A percentile compares a stretch with the other conserved stretches of the same genome.
Conservation (phyloP, 169 alveolate genomes). For the Eimeria necatrix region DNA sequence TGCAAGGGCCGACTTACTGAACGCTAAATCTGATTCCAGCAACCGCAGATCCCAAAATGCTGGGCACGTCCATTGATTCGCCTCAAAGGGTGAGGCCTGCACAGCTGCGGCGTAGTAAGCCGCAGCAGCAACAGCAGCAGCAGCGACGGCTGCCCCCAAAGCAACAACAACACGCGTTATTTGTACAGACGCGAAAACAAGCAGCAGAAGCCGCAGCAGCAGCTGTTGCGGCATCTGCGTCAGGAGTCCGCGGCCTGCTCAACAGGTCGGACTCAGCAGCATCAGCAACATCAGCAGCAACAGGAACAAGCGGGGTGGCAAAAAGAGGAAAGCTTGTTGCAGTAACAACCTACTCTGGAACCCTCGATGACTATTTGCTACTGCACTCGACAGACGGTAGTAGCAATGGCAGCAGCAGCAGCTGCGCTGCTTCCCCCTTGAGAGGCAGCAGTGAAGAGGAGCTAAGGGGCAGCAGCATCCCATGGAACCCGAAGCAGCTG, state of each 20-base stretch:
- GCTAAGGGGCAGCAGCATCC: constrained; percentile 28
- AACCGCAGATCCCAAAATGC: neutral
- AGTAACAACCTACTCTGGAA: constrained; percentile 26
- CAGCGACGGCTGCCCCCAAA: neutral
- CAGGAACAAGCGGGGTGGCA: neutral
- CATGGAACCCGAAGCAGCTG: neutral
- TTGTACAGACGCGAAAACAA: constrained; percentile 4
- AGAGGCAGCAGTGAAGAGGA: constrained; percentile 61
- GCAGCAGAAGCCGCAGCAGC: constrained; percentile 7
- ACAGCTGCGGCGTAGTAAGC: neutral
- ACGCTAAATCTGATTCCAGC: neutral
- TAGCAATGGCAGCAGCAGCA: constrained; percentile 29
- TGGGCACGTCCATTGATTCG: neutral
- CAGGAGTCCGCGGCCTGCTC: neutral
- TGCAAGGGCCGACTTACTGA: neutral
- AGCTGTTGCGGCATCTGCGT: neutral
- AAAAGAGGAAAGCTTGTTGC: constrained; percentile 39
- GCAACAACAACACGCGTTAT: constrained; percentile 25
- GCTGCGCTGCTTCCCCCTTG: constrained; percentile 3
- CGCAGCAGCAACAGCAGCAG: constrained; percentile 34
- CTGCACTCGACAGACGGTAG: constrained; percentile 52
- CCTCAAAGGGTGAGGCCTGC: constrained; percentile 58
- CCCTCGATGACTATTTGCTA: constrained; percentile 18
- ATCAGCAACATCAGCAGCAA: neutral
- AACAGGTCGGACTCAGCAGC: constrained; percentile 12